Percentiles rank a stretch among this genome's conserved stretches.
Evolutionary conservation across 352 stramenopile genomes (phyloP).

Genomic region (Pythium rishiriense): DNA sequence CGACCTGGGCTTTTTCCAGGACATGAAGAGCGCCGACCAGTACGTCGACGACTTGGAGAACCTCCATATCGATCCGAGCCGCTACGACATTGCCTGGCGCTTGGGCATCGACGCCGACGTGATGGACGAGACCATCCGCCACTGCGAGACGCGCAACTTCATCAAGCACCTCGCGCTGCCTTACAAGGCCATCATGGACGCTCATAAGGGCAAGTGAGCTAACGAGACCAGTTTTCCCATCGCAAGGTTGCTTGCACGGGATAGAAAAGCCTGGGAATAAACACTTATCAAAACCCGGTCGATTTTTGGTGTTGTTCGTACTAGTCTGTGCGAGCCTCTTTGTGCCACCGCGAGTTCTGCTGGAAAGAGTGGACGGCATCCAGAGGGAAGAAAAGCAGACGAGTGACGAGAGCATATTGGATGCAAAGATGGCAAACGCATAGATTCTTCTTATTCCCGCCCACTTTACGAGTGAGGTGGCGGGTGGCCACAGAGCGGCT

Average conservation of each 20-base stretch:
- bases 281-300: background rate
- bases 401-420: background rate
- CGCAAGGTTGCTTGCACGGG: background rate
- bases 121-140: slow-evolving; percentile 74
- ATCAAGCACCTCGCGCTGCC: slow-evolving; percentile 82
- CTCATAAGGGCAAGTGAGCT: slow-evolving; percentile 16
- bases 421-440: background rate
- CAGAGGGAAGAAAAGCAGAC: background rate
- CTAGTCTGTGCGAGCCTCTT: no score
- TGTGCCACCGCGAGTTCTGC: no score
- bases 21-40: slow-evolving; percentile 67
- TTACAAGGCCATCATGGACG: slow-evolving; percentile 52
- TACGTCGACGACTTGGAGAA: slow-evolving; percentile 79
- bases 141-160: slow-evolving; percentile 85
- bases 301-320: no score
- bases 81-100: slow-evolving; percentile 79
- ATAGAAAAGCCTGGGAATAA: background rate
- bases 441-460: background rate
- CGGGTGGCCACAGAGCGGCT: background rate
- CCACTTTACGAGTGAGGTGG: background rate
- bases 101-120: slow-evolving; percentile 78
- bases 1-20: slow-evolving; percentile 66
- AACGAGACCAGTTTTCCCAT: background rate
- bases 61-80: slow-evolving; percentile 64
- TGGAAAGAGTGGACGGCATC: background rate